Percentiles rank a stretch among this genome's conserved stretches.
Conservation (phyloP, 768 basidiomycete species). For the Pleurotus tuoliensis region DNA sequence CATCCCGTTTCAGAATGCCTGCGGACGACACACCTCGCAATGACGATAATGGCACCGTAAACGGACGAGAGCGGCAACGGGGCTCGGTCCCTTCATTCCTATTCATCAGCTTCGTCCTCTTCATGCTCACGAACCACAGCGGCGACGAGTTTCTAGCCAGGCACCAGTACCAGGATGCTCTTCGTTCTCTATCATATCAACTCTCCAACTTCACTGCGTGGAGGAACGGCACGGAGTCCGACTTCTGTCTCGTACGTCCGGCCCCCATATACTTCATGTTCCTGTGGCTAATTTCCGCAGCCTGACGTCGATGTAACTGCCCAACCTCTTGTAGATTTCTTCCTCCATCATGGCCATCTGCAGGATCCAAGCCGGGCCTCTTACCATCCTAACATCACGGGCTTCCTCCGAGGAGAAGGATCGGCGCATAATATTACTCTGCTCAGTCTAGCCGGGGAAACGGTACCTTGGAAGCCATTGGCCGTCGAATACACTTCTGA, state of each 20-base stretch:
- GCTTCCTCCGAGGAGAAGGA: constrained; percentile 66
- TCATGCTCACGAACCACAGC: constrained; percentile 74
- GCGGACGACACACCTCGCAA: constrained; percentile 27
- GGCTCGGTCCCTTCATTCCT: constrained; percentile 71
- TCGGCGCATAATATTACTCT: constrained; percentile 63
- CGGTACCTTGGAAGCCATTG: constrained; percentile 43
- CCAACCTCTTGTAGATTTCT: constrained; percentile 42
- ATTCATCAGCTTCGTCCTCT: constrained; percentile 70
- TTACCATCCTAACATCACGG: constrained; percentile 75
- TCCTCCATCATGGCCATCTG: constrained; percentile 39
- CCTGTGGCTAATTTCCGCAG: constrained; percentile 25
- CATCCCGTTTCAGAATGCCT: not conserved
- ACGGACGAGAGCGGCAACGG: constrained; percentile 37
- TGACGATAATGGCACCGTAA: constrained; percentile 34
- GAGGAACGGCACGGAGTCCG: constrained; percentile 62
- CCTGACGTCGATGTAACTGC: constrained; percentile 41
- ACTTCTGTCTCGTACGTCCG: constrained; percentile 59
- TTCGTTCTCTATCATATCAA: constrained; percentile 54
- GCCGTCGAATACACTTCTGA: constrained; percentile 48
- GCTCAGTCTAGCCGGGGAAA: constrained; percentile 27
- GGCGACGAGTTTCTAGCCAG: constrained; percentile 63
- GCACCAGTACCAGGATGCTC: constrained; percentile 63
- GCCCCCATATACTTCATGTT: not conserved
- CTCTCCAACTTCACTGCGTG: constrained; percentile 73
- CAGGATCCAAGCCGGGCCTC: constrained; percentile 46